These are phyloP conservation scores for Fusarium caatingaense DNA, from an alignment of 2,329 filamentous ascomycete genomes.

Conservation along the genomic window DNA sequence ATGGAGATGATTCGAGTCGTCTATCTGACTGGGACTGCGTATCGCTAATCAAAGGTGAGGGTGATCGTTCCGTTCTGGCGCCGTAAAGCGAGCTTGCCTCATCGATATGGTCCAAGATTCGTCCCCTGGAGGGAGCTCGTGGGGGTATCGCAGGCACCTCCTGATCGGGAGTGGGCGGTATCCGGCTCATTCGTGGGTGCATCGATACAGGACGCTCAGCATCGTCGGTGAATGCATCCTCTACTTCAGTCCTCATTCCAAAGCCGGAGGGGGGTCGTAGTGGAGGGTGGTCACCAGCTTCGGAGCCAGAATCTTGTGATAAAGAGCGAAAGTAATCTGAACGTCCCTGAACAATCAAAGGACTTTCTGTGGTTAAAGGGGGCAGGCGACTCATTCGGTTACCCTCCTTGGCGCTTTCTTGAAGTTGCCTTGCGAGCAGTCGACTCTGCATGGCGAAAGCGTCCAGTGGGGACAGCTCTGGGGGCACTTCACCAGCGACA, in stretches of 20 bases:
- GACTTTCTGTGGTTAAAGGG: slow-evolving; percentile 83
- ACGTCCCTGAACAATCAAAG: slow-evolving; percentile 77
- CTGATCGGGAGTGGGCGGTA: slow-evolving; percentile 63
- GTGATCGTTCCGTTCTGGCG: slow-evolving; percentile 68
- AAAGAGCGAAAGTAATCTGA: slow-evolving; percentile 84
- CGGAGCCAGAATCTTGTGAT: slow-evolving; percentile 70
- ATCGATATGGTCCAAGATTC: slow-evolving; percentile 53
- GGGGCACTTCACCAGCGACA: slow-evolving; percentile 83
- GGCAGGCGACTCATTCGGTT: slow-evolving; percentile 87
- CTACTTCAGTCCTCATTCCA: slow-evolving; percentile 66
- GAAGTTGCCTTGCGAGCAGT: slow-evolving; percentile 85
- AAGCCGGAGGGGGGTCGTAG: slow-evolving; percentile 48
- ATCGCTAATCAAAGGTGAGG: slow-evolving; percentile 61
- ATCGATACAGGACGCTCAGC: slow-evolving; percentile 75
- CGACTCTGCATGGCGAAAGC: slow-evolving; percentile 94
- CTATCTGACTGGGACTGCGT: slow-evolving; percentile 47
- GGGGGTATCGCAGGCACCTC: slow-evolving; percentile 59
- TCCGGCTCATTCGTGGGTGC: slow-evolving; percentile 78
- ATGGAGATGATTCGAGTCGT: slow-evolving; percentile 47
- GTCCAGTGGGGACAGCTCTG: slow-evolving; percentile 92
- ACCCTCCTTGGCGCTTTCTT: slow-evolving; percentile 79
- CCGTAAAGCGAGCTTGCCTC: slow-evolving; percentile 61
- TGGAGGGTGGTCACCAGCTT: slow-evolving; percentile 51
- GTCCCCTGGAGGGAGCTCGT: slow-evolving; percentile 55
- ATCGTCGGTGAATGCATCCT: slow-evolving; percentile 62